Evolutionary conservation across 306 rosid genomes (phyloP), one percentile per base, ranked within the genome.

Genomic region (Hippophae tibetana): DNA sequence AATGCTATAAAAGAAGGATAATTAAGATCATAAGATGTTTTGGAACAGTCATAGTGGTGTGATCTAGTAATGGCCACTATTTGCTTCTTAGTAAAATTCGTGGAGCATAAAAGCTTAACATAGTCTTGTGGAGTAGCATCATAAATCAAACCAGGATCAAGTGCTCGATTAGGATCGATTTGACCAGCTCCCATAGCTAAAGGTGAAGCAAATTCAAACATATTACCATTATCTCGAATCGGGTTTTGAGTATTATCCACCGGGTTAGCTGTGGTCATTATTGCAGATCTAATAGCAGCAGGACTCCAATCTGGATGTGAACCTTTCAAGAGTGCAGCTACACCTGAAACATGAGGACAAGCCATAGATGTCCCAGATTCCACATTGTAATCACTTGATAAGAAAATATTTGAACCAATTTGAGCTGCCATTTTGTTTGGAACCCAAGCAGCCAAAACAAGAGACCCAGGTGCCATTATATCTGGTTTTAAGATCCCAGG

Each of bases 11-110:
- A 74, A 13, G 83, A 74, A 10, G 83, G 82, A 57, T 70, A 68
- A 47, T 82, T 77, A 13, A 74, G 76, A 66, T 77, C 83, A 7
- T 52, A 62, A 2, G 76, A 77, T 45, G 71, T 72, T 9, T 65
- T 60, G 7, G 54, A 64, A 55, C 76, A 81, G 1, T 40, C 43
- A 26, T 74, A 71, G 6, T 63, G 44, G 7, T 5, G 42, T 63
- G 79, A 68, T 56, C 27, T 54, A 74, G 66, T 9, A 69, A 54
- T 69, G 38, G 56, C 26, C 13, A 71, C 10, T 12, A 54, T 47
- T 43, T 54, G 59, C 59, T 13, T 13, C 12, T 5, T 13, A 3
- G 46, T 43, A 23, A 62, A 31, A 5, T 52, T 43, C 40, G n/a
- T 46, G 42, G 71, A 11, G 68, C 54, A 70, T 23, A 62, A n/a